Percentiles rank a stretch among this genome's conserved stretches.
These are phyloP conservation scores for Crinitomyces ghanaensis DNA, from an alignment of 805 yeast genomes.

Conservation along the genomic window DNA sequence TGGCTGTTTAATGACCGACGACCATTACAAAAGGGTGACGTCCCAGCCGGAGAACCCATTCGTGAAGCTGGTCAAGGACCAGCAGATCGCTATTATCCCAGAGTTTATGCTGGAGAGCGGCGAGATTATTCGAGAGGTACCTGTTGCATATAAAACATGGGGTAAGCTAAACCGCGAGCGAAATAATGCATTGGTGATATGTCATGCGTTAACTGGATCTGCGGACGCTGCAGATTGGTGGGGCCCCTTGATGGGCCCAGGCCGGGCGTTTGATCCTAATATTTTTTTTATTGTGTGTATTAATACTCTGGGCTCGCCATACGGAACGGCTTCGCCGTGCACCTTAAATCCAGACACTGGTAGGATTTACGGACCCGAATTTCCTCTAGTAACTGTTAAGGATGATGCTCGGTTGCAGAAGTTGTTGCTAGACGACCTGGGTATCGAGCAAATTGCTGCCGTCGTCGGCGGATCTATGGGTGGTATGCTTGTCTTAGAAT, in stretches of 20 bases:
- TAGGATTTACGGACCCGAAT: conserved; percentile 80
- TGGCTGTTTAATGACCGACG: conserved; percentile 11
- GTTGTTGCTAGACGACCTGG: conserved; percentile 64
- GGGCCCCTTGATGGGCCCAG: conserved; percentile 88
- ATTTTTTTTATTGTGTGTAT: conserved; percentile 77
- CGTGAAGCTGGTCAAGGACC: conserved; percentile 59
- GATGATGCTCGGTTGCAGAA: conserved; percentile 81
- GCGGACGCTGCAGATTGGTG: conserved; percentile 97
- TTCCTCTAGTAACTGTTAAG: conserved; percentile 86
- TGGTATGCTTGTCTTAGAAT: conserved; percentile 91
- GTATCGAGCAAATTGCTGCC: conserved; percentile 68
- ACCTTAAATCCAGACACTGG: conserved; percentile 70
- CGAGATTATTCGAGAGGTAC: conserved; percentile 56
- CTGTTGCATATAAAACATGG: conserved; percentile 95
- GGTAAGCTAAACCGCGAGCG: conserved; percentile 62
- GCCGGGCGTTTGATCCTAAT: conserved; percentile 82
- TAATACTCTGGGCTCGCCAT: conserved; percentile 92
- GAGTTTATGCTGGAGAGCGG: conserved; percentile 72
- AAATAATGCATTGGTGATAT: conserved; percentile 76
- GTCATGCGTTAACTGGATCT: conserved; percentile 94
- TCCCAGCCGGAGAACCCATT: conserved; percentile 44
- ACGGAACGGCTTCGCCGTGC: conserved; percentile 89
- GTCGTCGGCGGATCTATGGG: conserved; percentile 99
- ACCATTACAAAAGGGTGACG: conserved; percentile 4
- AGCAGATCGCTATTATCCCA: conserved; percentile 70